A percentile compares a stretch with the other conserved stretches of the same genome.
These are phyloP conservation scores for Yamadazyma pseudoaaseri DNA, from an alignment of 1,139 yeast species.

Conservation along the genomic window DNA sequence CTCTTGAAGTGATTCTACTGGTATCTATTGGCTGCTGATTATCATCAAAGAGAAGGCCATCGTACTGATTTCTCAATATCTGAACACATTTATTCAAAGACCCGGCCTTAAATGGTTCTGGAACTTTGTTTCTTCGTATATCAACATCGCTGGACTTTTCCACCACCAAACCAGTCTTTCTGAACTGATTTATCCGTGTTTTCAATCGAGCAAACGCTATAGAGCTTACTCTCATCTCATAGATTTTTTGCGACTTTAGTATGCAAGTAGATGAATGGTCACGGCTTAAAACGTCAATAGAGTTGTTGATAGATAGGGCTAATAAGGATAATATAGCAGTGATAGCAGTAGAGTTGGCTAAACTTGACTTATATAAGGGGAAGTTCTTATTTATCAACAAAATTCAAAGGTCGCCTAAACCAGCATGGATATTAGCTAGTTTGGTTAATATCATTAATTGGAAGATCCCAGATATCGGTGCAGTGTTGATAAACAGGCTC, in stretches of 20 bases:
- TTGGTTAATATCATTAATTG: constrained; percentile 62
- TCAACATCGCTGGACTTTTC: background rate
- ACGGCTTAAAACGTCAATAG: constrained; percentile 44
- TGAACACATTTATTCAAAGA: constrained; percentile 22
- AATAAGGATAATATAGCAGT: constrained; percentile 47
- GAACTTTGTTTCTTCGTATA: constrained; percentile 3
- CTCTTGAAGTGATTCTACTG: constrained; percentile 12
- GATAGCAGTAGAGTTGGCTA: constrained; percentile 49
- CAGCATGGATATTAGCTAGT: constrained; percentile 56
- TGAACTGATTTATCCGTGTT: constrained; percentile 26
- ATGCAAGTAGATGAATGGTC: constrained; percentile 44
- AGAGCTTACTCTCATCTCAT: constrained; percentile 4
- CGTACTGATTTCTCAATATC: constrained; percentile 17
- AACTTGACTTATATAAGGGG: constrained; percentile 56
- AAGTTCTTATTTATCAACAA: constrained; percentile 58
- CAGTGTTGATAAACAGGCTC: constrained; percentile 51
- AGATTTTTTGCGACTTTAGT: constrained; percentile 1
- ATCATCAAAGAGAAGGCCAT: constrained; percentile 16
- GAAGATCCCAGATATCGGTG: constrained; percentile 70
- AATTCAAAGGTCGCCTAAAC: constrained; percentile 41
- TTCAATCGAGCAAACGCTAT: constrained; percentile 13
- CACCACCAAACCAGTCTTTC: constrained; percentile 24
- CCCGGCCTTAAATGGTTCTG: constrained; percentile 9
- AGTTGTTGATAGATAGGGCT: constrained; percentile 46
- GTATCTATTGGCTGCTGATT: constrained; percentile 14